Percentiles rank a stretch among this genome's conserved stretches.
Conservation (phyloP, 1,139 yeast species). For the Arxiozyma telluris region DNA sequence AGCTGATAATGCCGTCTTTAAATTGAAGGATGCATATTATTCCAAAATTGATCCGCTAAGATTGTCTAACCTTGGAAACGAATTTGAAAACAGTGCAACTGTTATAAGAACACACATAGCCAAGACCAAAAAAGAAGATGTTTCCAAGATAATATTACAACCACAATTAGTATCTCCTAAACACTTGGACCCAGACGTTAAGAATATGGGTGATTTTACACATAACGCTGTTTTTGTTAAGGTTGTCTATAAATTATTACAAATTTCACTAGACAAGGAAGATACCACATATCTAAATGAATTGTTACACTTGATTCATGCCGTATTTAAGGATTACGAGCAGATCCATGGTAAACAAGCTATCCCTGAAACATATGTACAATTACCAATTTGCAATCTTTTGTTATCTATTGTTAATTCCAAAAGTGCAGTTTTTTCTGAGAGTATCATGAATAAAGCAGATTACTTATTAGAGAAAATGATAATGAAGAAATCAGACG, state of each 20-base stretch:
- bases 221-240: constrained; percentile 48
- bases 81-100: constrained; percentile 38
- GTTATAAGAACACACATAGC: constrained; percentile 32
- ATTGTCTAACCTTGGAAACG: constrained; percentile 28
- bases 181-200: constrained; percentile 26
- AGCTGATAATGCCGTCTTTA: constrained; percentile 49
- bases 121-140: constrained; percentile 32
- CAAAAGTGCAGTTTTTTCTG: constrained; percentile 36
- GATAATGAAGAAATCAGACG: constrained; percentile 38
- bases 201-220: constrained; percentile 42
- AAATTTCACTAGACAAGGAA: constrained; percentile 41
- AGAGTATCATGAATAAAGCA: constrained; percentile 44
- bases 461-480: constrained; percentile 44
- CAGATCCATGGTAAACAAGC: constrained; percentile 33
- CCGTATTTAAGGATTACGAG: constrained; percentile 50
- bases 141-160: constrained; percentile 35
- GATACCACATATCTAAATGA: constrained; percentile 49
- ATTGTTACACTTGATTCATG: constrained; percentile 60
- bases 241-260: constrained; percentile 47
- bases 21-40: constrained; percentile 40
- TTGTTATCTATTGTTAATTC: constrained; percentile 45
- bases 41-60: constrained; percentile 35
- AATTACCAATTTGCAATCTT: constrained; percentile 48
- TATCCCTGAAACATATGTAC: constrained; percentile 40
- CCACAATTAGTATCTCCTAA: constrained; percentile 33